Evolutionary conservation across 1,284 basidiomycete genomes (phyloP).

Genomic region (Cutaneotrichosporon sp.): DNA sequence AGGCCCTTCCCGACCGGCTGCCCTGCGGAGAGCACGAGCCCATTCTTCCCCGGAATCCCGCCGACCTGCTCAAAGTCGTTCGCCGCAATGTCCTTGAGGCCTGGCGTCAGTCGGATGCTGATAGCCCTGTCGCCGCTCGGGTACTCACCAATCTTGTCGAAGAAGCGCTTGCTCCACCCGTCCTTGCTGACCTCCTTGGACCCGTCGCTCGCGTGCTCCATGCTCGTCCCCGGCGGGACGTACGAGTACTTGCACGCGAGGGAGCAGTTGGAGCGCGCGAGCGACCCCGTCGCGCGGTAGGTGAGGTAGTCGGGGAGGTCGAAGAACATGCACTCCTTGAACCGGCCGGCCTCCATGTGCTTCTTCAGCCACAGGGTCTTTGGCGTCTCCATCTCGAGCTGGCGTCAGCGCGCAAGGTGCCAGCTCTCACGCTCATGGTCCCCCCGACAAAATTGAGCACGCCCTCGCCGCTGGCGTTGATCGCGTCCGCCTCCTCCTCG

Average conservation of each 20-base stretch:
- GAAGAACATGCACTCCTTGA: conserved; percentile 87
- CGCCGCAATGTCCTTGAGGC: conserved; percentile 54
- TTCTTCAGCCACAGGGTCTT: conserved; percentile 96
- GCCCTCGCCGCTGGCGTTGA: conserved; percentile 80
- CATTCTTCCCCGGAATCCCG: conserved; percentile 62
- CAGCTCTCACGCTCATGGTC: conserved; percentile 94
- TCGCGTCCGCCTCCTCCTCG: conserved; percentile 82
- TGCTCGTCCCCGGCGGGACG: conserved; percentile 67
- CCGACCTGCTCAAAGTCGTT: conserved; percentile 76
- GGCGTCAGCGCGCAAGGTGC: no score
- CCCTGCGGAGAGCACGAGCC: conserved; percentile 81
- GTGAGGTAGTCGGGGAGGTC: conserved; percentile 97
- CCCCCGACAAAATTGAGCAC: conserved; percentile 95
- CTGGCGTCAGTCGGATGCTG: conserved; percentile 18
- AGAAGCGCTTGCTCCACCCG: conserved; percentile 89
- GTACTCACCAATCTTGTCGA: conserved; percentile 73
- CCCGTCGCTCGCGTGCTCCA: conserved; percentile 41
- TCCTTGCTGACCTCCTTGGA: conserved; percentile 50
- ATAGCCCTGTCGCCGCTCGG: no score
- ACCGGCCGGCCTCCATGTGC: conserved; percentile 74
- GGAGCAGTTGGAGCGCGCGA: conserved; percentile 86
- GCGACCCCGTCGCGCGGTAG: conserved; percentile 79
- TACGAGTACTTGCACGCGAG: conserved; percentile 96
- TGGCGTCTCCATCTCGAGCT: conserved; percentile 97
- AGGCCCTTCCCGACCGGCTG: conserved; percentile 86